Evolutionary conservation across 2,329 filamentous ascomycete genomes (phyloP).

Genomic region (Elsinoe australis): DNA sequence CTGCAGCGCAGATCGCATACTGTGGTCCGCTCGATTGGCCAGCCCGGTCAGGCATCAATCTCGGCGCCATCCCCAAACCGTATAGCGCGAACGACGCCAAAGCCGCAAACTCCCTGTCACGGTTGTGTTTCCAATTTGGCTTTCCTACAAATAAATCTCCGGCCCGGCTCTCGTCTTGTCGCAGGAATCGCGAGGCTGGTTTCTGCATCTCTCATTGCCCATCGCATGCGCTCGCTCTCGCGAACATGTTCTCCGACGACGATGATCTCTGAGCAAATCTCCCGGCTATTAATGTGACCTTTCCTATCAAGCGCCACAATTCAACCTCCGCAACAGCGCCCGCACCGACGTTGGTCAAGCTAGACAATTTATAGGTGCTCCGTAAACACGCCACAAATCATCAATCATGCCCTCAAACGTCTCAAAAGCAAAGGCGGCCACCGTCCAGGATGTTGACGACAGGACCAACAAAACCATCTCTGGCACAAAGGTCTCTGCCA

Average conservation of each 20-base stretch:
- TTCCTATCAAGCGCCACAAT: slow-evolving; percentile 5
- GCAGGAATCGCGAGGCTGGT: neutral
- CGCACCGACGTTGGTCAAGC: slow-evolving; percentile 16
- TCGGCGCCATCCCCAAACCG: slow-evolving; percentile 1
- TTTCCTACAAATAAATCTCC: slow-evolving; percentile 14
- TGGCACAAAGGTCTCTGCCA: slow-evolving; percentile 12
- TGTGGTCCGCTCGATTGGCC: neutral
- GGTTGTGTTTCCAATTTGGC: slow-evolving; percentile 13
- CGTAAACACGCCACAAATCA: slow-evolving; percentile 5
- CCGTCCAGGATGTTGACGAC: slow-evolving; percentile 11
- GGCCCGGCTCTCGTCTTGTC: neutral
- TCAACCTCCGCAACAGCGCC: slow-evolving; percentile 11
- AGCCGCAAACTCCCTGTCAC: neutral
- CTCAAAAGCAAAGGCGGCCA: slow-evolving; percentile 12
- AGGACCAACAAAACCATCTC: neutral
- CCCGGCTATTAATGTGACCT: slow-evolving; percentile 7
- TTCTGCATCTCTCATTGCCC: slow-evolving; percentile 1
- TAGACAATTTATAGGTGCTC: slow-evolving; percentile 15
- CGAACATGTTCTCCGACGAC: neutral
- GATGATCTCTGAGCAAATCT: neutral
- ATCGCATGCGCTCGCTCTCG: neutral
- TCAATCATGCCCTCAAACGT: slow-evolving; percentile 2
- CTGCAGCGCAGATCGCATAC: neutral
- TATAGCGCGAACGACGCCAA: slow-evolving; percentile 14
- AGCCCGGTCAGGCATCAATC: slow-evolving; percentile 13